phyloP scores from a whole-genome alignment of 371 early-diverging fungal genomes.

The Apophysomyces sp. region DNA sequence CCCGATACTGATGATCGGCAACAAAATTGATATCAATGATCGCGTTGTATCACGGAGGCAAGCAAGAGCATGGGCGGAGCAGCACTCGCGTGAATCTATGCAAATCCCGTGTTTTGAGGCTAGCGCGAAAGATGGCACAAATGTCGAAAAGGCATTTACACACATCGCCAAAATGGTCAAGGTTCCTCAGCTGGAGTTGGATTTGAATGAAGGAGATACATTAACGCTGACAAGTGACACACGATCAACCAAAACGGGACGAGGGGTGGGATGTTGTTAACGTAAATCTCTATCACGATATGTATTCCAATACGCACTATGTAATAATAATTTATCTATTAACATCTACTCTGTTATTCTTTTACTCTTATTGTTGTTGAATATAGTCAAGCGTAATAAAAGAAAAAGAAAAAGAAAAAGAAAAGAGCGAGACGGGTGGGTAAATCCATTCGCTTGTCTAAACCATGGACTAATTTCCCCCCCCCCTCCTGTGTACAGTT shows the following conservation, averaged over 20 bases:
- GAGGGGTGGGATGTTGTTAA: background rate
- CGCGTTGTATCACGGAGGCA: conserved; percentile 9
- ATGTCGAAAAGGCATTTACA: background rate
- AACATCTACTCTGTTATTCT: background rate
- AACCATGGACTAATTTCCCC: no score
- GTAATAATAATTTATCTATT: background rate
- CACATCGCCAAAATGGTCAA: conserved; percentile 72
- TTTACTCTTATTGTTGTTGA: background rate
- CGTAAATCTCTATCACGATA: background rate
- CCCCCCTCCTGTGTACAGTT: no score
- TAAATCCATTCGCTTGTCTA: no score
- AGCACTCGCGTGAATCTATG: conserved; percentile 27
- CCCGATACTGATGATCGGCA: conserved; percentile 25
- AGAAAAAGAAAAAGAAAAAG: no score
- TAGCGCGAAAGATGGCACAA: conserved; percentile 83
- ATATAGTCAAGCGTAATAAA: no score
- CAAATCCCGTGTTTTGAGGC: conserved; percentile 62
- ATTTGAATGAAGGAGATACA: conserved; percentile 36
- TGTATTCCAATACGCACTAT: background rate
- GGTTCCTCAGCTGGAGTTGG: conserved; percentile 52
- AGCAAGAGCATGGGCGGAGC: conserved; percentile 58
- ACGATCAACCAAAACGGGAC: background rate
- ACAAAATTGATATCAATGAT: conserved; percentile 12
- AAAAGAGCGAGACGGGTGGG: no score
- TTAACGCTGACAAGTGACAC: conserved; percentile 8